Base-by-base conservation (phyloP, 148 eudicot genomes). In the Hydrangea macrophylla region DNA sequence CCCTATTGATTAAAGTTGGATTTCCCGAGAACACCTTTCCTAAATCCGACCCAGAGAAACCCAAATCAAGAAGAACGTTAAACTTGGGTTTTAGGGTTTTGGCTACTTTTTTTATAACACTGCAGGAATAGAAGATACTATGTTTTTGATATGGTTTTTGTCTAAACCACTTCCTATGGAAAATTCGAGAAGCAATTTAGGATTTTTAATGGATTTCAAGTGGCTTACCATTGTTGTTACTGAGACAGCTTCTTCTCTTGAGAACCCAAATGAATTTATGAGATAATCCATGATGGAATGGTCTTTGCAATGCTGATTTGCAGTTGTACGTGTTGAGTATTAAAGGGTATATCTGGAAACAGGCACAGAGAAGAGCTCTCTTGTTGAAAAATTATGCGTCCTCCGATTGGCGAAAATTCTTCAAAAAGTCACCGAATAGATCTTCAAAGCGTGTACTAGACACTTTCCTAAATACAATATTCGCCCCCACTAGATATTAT, bases 71-170 rank as follows among this genome's bases (percentile, higher is more conserved):
- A 20, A 82, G 64, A 72, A 57, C 78, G 60, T 56, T 69, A 12
- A 82, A 55, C 76, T 82, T 82, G 60, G 85, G 85, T 36, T 39
- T 22, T 50, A 82, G 80, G 82, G 69, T 79, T 75, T 69, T 73
- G 10, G 61, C 85, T 27, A 79, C 77, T 36, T 61, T 36, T 1
- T 59, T 5, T 37, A 37, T 2, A 82, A 71, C 37, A 82, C 4
- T 23, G 51, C 13, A 18, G 82, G 85, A 44, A 32, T 25, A 7
- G 57, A 65, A 58, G 36, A 18, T 28, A 78, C 60, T 26, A 82
- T 17, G 33, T 53, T 75, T 66, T 65, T 75, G 27, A 82, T 69
- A 42, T 82, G 80, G 51, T 73, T 25, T 30, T 62, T 12, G 30
- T 59, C 31, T 2, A 82, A 72, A 25, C 78, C 80, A 9, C 55